These are phyloP conservation scores for Deuterostichococcus epilithicus DNA, from an alignment of 139 green algal species.

Conservation along the genomic window DNA sequence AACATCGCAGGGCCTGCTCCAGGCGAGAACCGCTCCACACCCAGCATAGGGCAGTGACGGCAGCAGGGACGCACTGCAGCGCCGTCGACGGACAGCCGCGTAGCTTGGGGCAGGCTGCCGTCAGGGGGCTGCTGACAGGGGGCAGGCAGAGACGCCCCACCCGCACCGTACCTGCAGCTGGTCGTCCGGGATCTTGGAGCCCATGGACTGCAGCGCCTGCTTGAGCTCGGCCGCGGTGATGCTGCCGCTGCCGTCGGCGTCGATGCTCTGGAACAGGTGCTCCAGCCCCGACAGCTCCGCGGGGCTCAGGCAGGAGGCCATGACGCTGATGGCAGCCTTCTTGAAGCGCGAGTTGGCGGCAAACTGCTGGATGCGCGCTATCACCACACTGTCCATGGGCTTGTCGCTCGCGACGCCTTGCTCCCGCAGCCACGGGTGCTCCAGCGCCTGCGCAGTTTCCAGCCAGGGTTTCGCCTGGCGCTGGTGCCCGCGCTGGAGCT, in stretches of 20 bases:
- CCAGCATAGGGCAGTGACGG: too few species aligned
- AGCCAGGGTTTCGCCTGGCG: too few species aligned
- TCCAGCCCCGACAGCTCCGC: slow-evolving; percentile 46
- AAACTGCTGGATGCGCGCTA: slow-evolving; percentile 59
- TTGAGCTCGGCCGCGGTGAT: slow-evolving; percentile 78
- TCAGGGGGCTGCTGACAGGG: too few species aligned
- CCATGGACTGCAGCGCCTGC: slow-evolving; percentile 1
- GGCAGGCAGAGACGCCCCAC: too few species aligned
- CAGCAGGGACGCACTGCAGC: too few species aligned
- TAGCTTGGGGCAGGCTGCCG: too few species aligned
- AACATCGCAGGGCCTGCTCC: too few species aligned
- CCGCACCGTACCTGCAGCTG: neutral
- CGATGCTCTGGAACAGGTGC: slow-evolving; percentile 77
- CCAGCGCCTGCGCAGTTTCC: slow-evolving; percentile 1
- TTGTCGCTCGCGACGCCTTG: slow-evolving; percentile 30
- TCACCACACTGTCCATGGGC: slow-evolving; percentile 36
- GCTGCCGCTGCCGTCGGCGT: slow-evolving; percentile 66
- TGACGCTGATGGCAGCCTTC: slow-evolving; percentile 74
- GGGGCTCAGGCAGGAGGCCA: slow-evolving; percentile 25
- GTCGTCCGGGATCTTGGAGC: neutral
- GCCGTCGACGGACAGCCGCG: too few species aligned
- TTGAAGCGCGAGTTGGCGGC: slow-evolving; percentile 79
- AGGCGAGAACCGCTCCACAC: too few species aligned
- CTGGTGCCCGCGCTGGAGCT: too few species aligned
- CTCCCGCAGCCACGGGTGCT: slow-evolving; percentile 40